phyloP scores from a whole-genome alignment of 2,329 filamentous ascomycete species.

The Colletotrichum eleusines region DNA sequence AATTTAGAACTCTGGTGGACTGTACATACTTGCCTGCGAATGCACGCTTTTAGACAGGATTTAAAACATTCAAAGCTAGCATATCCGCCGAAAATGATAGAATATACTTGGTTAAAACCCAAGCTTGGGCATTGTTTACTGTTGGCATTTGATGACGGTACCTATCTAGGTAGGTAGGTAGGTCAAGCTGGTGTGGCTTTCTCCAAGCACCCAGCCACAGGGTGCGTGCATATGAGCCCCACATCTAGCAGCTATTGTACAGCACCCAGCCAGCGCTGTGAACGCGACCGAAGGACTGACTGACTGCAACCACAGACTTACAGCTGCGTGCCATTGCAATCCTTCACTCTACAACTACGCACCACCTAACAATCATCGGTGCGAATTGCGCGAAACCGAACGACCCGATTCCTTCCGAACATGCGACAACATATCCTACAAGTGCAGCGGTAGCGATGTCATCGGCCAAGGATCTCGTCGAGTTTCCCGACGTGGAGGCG shows the following conservation, averaged over 20 bases:
- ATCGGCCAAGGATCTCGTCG: conserved; percentile 60
- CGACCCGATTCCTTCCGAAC: neutral
- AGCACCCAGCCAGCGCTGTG: neutral
- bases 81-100: neutral
- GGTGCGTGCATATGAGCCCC: neutral
- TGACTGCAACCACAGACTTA: neutral
- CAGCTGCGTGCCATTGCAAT: neutral
- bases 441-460: conserved; percentile 55
- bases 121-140: neutral
- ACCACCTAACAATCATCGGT: neutral
- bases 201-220: conserved; percentile 1
- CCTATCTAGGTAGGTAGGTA: neutral
- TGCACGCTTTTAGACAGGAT: neutral
- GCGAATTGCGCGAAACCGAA: neutral
- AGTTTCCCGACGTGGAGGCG: conserved; percentile 79
- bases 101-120: neutral
- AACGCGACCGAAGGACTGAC: neutral
- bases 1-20: no score
- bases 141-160: neutral
- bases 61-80: neutral
- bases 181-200: neutral
- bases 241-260: neutral
- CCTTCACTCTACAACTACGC: neutral
- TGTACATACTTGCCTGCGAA: no score
- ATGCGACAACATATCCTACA: conserved; percentile 20